These are phyloP conservation scores for Mortierella alpina DNA, from an alignment of 192 early-diverging fungal genomes.

Conservation along the genomic window DNA sequence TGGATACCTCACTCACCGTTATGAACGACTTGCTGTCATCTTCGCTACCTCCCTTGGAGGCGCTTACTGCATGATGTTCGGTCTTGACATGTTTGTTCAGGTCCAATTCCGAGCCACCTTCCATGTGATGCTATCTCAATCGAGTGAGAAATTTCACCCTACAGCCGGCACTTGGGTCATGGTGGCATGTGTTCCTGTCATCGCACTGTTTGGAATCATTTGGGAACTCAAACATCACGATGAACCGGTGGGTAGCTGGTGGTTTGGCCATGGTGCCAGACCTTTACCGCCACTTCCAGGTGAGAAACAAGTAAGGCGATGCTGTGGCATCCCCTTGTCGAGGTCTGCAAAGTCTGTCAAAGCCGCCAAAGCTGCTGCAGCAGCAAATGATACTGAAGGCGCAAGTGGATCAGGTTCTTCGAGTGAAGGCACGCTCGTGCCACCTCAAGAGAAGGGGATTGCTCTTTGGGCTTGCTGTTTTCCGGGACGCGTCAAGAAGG, in stretches of 20 bases:
- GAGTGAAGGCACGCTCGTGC: slow-evolving; percentile 22
- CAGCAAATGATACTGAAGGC: background rate
- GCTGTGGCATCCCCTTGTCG: slow-evolving; percentile 12
- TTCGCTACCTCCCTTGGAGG: slow-evolving; percentile 51
- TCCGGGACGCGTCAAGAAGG: background rate
- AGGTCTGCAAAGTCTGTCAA: slow-evolving; percentile 13
- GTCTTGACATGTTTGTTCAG: slow-evolving; percentile 55
- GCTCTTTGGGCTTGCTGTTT: slow-evolving; percentile 1
- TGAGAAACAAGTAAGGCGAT: slow-evolving; percentile 24
- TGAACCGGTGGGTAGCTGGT: slow-evolving; percentile 35
- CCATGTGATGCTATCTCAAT: slow-evolving; percentile 48
- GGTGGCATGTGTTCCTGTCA: slow-evolving; percentile 37
- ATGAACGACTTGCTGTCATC: slow-evolving; percentile 47
- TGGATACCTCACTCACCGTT: slow-evolving; percentile 32
- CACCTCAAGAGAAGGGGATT: background rate
- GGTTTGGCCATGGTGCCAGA: slow-evolving; percentile 39
- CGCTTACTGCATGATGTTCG: slow-evolving; percentile 53
- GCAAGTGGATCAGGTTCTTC: background rate
- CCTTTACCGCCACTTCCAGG: slow-evolving; percentile 33
- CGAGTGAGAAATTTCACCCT: slow-evolving; percentile 32
- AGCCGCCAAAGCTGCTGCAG: slow-evolving; percentile 6
- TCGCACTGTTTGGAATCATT: slow-evolving; percentile 41
- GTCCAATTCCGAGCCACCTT: slow-evolving; percentile 38
- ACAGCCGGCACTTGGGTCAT: slow-evolving; percentile 43
- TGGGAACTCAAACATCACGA: slow-evolving; percentile 52